Evolutionary conservation across 441 rosid genomes (phyloP), one percentile per base, ranked within the genome.

Genomic region (Mallotus japonicus): DNA sequence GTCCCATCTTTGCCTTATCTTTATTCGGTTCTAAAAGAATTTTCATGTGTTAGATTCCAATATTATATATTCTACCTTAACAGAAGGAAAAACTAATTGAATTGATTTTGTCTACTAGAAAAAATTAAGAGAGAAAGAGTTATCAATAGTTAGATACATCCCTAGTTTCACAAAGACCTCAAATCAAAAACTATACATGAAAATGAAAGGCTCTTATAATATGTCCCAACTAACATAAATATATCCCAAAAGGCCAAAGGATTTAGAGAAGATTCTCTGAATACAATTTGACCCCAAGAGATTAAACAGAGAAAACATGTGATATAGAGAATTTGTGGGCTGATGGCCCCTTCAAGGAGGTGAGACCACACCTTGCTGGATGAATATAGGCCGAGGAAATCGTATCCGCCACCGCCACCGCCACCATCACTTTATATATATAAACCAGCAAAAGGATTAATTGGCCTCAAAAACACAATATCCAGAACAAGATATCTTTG

Each of bases 321-420:
- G 46, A 34, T 12, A 34, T 5, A 3, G 63, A 42, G 15, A 5
- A 6, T 22, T 61, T 19, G 19, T 32, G 46, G 46, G 46, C n/a
- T 61, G n/a, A 34, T 32, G 42, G 37, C 40, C 17, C 63, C 17
- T 59, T 28, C 42, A 12, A 13, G 34, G 40, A 0, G n/a, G 16
- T 6, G n/a, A 61, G 8, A 5, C 7, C 55, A 13, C 40, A 1
- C 32, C 71, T 73, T 78, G 72, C 24, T 73, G 80, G 66, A 74
- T 57, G n/a, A 64, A 76, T 70, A 46, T 58, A 62, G 60, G 71
- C 76, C 80, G 51, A 6, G 69, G 50, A 32, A 63, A 6, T 61
- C 34, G 24, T 51, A 47, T 51, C 58, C 22, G 8, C 20, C 16
- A 17, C 46, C 46, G 13, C 37, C 66, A 2, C 58, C 22, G 8